These are phyloP conservation scores for Allomyces macrogynus DNA, from an alignment of 192 early-diverging fungal genomes.

Conservation along the genomic window DNA sequence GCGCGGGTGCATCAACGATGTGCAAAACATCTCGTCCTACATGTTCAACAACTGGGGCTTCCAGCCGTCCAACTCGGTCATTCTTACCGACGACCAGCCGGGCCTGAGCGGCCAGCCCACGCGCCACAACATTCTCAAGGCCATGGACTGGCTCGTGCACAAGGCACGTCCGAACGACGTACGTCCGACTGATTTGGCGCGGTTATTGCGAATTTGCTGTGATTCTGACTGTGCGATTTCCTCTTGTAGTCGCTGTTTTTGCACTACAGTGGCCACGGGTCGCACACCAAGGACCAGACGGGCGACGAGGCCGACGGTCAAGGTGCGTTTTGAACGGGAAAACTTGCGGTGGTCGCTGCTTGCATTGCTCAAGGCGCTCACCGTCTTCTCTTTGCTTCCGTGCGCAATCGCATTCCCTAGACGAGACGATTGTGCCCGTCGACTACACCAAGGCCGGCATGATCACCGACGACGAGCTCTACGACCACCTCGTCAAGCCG, in stretches of 20 bases:
- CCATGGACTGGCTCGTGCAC: constrained; percentile 55
- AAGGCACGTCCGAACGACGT: constrained; percentile 58
- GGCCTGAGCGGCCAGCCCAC: constrained; percentile 44
- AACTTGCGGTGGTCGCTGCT: no score
- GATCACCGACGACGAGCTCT: constrained; percentile 1
- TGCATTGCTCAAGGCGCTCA: no score
- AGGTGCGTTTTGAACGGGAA: constrained; percentile 5
- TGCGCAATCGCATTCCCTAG: neutral
- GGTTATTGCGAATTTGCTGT: neutral
- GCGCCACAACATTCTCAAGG: constrained; percentile 48
- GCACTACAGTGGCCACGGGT: constrained; percentile 66
- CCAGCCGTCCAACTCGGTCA: constrained; percentile 25
- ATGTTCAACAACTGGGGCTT: no score
- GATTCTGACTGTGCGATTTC: neutral
- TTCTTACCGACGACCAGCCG: constrained; percentile 55
- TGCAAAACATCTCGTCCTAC: constrained; percentile 4
- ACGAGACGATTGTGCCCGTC: constrained; percentile 1
- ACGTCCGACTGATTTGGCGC: constrained; percentile 9
- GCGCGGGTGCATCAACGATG: constrained; percentile 28
- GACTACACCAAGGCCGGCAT: neutral
- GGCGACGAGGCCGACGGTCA: constrained; percentile 61
- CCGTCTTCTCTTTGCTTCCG: no score
- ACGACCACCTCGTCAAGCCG: neutral
- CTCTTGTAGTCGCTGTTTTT: constrained; percentile 39
- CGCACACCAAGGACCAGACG: constrained; percentile 25